These are phyloP conservation scores for Saccharomycopsis malanga DNA, from an alignment of 805 yeast genomes.

Conservation along the genomic window DNA sequence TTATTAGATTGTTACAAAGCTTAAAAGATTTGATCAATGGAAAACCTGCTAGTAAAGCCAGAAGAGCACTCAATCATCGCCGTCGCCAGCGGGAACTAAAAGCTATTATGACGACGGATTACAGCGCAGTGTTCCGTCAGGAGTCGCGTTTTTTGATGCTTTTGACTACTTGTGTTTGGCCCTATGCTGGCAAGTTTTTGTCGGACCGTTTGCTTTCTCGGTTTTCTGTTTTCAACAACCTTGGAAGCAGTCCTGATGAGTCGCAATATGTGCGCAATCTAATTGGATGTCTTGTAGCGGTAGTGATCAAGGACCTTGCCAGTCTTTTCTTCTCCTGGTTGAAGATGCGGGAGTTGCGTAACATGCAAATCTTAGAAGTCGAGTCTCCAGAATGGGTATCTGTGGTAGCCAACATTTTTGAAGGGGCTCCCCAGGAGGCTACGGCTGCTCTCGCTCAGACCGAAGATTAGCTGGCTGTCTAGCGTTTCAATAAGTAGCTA, in stretches of 20 bases:
- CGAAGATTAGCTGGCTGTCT: too few species aligned
- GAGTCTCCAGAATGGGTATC: slow-evolving; percentile 7
- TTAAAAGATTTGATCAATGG: background rate
- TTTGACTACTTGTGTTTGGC: slow-evolving; percentile 31
- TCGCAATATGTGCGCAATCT: slow-evolving; percentile 29
- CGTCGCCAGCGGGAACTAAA: slow-evolving; percentile 26
- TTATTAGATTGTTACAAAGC: too few species aligned
- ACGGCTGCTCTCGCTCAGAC: too few species aligned
- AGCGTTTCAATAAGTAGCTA: slow-evolving; percentile 40
- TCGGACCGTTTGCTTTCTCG: slow-evolving; percentile 24
- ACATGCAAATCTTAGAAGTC: slow-evolving; percentile 20
- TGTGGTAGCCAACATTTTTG: too few species aligned
- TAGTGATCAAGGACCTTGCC: slow-evolving; percentile 29
- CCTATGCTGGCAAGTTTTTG: slow-evolving; percentile 27
- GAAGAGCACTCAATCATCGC: background rate
- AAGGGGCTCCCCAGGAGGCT: too few species aligned
- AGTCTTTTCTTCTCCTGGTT: slow-evolving; percentile 30
- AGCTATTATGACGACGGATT: slow-evolving; percentile 28
- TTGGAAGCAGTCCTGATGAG: slow-evolving; percentile 34
- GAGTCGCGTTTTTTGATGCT: slow-evolving; percentile 22
- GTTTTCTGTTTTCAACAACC: slow-evolving; percentile 24
- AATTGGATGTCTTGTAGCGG: slow-evolving; percentile 30
- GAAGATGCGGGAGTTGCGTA: slow-evolving; percentile 27
- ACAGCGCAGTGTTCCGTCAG: slow-evolving; percentile 25
- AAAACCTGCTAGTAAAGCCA: background rate